Evolutionary conservation across 495 filamentous ascomycete genomes (phyloP).

Genomic region (Aeminium ludgeri): DNA sequence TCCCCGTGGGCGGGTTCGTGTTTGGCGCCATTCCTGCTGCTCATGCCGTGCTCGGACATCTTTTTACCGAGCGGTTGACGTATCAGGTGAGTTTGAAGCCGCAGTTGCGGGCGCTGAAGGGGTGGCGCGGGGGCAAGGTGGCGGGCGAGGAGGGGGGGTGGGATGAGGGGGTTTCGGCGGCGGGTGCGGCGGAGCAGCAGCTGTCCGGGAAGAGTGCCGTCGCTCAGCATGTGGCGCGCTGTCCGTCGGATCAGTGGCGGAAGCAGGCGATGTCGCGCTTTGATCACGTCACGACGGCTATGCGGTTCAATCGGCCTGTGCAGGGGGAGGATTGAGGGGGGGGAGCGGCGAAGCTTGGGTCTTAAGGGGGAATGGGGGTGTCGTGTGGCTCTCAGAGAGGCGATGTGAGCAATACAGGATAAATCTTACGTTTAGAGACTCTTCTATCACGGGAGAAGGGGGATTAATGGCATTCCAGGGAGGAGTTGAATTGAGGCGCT

Average conservation of each 20-base stretch:
- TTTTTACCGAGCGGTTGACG: conserved; percentile 47
- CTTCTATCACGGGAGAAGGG: no score
- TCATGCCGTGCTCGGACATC: conserved; percentile 47
- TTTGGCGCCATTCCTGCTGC: conserved; percentile 45
- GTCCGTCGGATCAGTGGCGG: neutral
- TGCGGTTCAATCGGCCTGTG: neutral
- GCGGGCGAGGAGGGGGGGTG: no score
- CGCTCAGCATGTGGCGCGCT: neutral
- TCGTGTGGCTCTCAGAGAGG: no score
- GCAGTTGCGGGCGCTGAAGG: conserved; percentile 1
- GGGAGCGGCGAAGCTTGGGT: no score
- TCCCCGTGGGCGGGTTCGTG: conserved; percentile 42
- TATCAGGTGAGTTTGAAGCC: conserved; percentile 51
- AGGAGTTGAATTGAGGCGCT: no score
- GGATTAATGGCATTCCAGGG: no score
- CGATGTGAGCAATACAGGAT: no score
- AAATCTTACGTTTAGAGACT: no score
- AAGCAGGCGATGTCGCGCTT: neutral
- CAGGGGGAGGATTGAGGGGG: neutral
- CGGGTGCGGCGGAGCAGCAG: neutral
- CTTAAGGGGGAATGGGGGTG: no score
- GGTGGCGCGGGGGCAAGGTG: no score
- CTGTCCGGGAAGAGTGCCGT: neutral
- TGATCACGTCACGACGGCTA: neutral
- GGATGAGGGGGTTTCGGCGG: no score